These are phyloP conservation scores for Acrocalymma vagum DNA, from an alignment of 2,329 filamentous ascomycete genomes.

Conservation along the genomic window DNA sequence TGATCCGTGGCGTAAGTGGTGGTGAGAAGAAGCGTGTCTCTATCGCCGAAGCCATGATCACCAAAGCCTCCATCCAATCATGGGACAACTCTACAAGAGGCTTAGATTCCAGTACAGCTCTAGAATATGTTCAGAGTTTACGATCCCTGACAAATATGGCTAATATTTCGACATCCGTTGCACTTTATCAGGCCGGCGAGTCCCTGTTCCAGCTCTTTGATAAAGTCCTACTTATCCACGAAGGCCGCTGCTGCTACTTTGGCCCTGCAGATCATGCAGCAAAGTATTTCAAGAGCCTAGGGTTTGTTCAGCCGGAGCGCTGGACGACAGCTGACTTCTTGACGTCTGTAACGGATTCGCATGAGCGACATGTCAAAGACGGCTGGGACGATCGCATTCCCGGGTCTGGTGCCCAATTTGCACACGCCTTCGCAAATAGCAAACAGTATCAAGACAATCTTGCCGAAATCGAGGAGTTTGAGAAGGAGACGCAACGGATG, in stretches of 20 bases:
- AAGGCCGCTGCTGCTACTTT: constrained; percentile 63
- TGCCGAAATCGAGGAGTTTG: constrained; percentile 50
- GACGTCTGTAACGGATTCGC: constrained; percentile 72
- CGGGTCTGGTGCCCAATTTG: constrained; percentile 64
- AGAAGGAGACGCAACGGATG: constrained; percentile 40
- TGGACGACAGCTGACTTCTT: constrained; percentile 77
- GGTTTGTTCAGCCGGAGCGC: constrained; percentile 72
- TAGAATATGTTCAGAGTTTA: constrained; percentile 76
- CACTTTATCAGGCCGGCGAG: constrained; percentile 73
- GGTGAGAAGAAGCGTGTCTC: constrained; percentile 59
- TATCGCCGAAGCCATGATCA: constrained; percentile 60
- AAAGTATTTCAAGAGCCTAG: constrained; percentile 72
- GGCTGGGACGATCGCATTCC: constrained; percentile 68
- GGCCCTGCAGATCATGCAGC: constrained; percentile 68
- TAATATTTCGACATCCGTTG: constrained; percentile 69
- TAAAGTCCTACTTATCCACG: constrained; percentile 51
- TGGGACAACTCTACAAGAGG: constrained; percentile 74
- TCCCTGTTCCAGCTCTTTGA: constrained; percentile 49
- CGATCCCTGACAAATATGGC: constrained; percentile 71
- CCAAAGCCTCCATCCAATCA: constrained; percentile 44
- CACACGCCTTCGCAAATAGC: constrained; percentile 50
- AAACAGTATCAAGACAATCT: constrained; percentile 48
- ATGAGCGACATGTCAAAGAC: constrained; percentile 64
- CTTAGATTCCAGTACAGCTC: constrained; percentile 75
- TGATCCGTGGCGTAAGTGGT: constrained; percentile 68